phyloP scores from a whole-genome alignment of 345 rosid species.

The Eutrema yunnanense region DNA sequence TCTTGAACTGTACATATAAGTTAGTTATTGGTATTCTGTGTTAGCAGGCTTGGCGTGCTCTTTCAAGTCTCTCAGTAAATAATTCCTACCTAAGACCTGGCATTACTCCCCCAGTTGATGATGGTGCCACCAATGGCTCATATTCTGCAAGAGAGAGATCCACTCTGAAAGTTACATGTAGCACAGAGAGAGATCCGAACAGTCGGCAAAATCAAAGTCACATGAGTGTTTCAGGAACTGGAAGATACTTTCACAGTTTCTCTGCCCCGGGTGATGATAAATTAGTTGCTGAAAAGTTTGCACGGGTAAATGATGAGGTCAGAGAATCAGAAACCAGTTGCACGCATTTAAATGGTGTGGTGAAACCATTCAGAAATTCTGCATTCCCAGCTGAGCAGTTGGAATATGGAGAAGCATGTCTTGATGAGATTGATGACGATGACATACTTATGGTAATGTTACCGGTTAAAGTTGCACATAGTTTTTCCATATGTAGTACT shows the following conservation, averaged over 20 bases:
- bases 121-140: conserved; percentile 25
- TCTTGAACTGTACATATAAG: background rate
- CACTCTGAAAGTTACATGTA: conserved; percentile 30
- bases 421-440: conserved; percentile 74
- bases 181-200: conserved; percentile 4
- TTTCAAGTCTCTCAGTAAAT: conserved; percentile 55
- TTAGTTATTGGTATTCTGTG: conserved; percentile 1
- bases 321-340: conserved; percentile 27
- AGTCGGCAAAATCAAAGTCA: conserved; percentile 29
- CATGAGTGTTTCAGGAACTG: conserved; percentile 25
- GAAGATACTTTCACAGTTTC: conserved; percentile 25
- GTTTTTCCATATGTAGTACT: background rate
- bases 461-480: background rate
- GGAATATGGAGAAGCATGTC: conserved; percentile 33
- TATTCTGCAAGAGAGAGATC: conserved; percentile 36
- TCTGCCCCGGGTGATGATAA: conserved; percentile 19
- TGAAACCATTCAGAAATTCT: conserved; percentile 32
- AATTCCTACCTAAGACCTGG: conserved; percentile 72
- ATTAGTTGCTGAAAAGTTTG: conserved; percentile 28
- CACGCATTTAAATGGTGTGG: conserved; percentile 22
- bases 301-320: conserved; percentile 18
- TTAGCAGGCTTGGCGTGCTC: conserved; percentile 82
- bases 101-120: conserved; percentile 44
- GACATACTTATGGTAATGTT: conserved; percentile 74
- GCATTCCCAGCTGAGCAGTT: conserved; percentile 27